Evolutionary conservation across 2,329 filamentous ascomycete genomes (phyloP).

Genomic region (Aspergillus puulaauensis): DNA sequence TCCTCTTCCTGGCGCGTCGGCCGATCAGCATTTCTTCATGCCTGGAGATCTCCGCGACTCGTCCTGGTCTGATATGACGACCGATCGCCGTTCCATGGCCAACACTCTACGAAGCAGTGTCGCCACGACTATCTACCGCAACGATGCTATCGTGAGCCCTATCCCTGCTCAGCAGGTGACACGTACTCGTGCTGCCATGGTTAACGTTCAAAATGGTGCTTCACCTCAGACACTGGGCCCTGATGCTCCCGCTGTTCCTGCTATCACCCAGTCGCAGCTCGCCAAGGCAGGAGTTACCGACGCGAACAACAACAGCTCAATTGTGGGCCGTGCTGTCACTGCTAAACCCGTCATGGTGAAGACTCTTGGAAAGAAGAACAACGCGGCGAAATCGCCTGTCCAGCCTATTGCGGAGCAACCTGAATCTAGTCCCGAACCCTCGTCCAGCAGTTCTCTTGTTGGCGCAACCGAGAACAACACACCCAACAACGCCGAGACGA

Average conservation of each 20-base stretch:
- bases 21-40: slow-evolving; percentile 90
- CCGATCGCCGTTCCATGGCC: slow-evolving; percentile 51
- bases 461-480: slow-evolving; percentile 8
- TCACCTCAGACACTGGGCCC: slow-evolving; percentile 15
- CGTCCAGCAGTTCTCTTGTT: slow-evolving; percentile 24
- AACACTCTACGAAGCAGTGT: slow-evolving; percentile 62
- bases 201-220: slow-evolving; percentile 80
- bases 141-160: slow-evolving; percentile 78
- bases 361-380: slow-evolving; percentile 32
- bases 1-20: slow-evolving; percentile 70
- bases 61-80: slow-evolving; percentile 77
- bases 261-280: slow-evolving; percentile 57
- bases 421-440: slow-evolving; percentile 11
- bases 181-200: slow-evolving; percentile 84
- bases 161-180: slow-evolving; percentile 82
- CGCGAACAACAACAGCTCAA: slow-evolving; percentile 38
- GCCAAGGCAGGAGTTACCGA: slow-evolving; percentile 38
- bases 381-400: slow-evolving; percentile 13
- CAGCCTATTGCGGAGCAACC: slow-evolving; percentile 21
- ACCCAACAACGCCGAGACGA: slow-evolving; percentile 20
- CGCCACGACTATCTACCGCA: slow-evolving; percentile 90
- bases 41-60: slow-evolving; percentile 88
- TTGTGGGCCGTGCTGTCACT: slow-evolving; percentile 45
- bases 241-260: slow-evolving; percentile 68
- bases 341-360: slow-evolving; percentile 48